Base-by-base conservation (phyloP, 306 rosid species). In the Quercus mongolica region DNA sequence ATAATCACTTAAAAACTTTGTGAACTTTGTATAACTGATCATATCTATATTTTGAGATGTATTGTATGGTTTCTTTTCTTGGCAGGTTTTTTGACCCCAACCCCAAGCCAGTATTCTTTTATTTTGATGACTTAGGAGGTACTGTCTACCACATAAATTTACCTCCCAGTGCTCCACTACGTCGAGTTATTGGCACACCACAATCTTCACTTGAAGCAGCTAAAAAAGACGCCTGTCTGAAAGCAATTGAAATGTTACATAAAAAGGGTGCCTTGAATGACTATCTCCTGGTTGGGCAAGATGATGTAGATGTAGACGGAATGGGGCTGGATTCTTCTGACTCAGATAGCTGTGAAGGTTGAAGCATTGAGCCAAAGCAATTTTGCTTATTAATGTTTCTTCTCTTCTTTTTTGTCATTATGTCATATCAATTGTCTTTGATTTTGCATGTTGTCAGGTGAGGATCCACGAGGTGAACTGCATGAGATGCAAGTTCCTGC, bases 231-330 rank as follows among this genome's bases (percentile, higher is more conserved):
- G 98, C 95, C 78, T 92, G 99, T 85, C 84, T 95, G 81, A 86
- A 90, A 80, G 95, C 99, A 79, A 81, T 95, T n/a, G 90, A 92
- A 87, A 90, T 89, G 83, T 87, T 95, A 86, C 91, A 95, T 87
- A 90, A 90, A 75, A 56, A 81, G 76, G 97, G 98, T 73, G 89
- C 94, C 75, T 86, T 92, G 78, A 92, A 63, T 86, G 94, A 93
- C 84, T 88, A 38, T 85, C 96, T 92, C 77, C 83, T 95, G 92
- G 94, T 94, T 62, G 75, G 68, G 81, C 87, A 86, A 85, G 91
- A 83, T 56, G 88, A 79, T 59, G 80, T 79, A 52, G 72, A 76
- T 71, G 78, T 49, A 33, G 90, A 81, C 84, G 86, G 65, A 83
- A 62, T 75, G 76, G 78, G 59, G 79, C 74, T 82, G 44, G 86